phyloP scores from a whole-genome alignment of 2,329 filamentous ascomycete species.

The Alternaria triticimaculans region DNA sequence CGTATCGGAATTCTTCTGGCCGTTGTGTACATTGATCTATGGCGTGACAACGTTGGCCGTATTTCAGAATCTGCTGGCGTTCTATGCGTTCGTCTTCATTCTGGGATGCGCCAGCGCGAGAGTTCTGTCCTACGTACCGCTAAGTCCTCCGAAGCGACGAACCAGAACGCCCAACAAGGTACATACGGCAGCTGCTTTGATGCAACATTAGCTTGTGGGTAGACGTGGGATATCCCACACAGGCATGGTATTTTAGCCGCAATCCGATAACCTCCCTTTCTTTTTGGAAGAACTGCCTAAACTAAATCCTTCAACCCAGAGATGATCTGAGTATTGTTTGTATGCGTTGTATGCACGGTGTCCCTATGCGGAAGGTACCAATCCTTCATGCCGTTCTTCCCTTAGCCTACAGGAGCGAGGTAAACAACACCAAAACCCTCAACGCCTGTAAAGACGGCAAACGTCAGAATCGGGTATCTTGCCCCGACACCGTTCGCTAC shows the following conservation, averaged over 20 bases:
- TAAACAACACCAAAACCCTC: not conserved
- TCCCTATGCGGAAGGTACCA: not conserved
- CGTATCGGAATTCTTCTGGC: constrained; percentile 13
- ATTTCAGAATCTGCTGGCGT: constrained; percentile 9
- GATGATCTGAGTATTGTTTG: not conserved
- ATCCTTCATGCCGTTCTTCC: not conserved
- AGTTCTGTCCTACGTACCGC: not conserved
- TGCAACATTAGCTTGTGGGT: not conserved
- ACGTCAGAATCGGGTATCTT: not conserved
- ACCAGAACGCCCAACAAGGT: not conserved
- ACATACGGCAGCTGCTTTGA: not conserved
- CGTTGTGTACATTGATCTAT: constrained; percentile 12
- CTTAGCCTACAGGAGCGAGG: not conserved
- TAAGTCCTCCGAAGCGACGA: not conserved
- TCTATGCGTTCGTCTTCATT: constrained; percentile 13
- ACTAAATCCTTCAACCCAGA: not conserved
- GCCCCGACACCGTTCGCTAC: not conserved
- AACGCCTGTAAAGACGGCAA: not conserved
- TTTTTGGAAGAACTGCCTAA: not conserved
- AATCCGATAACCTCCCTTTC: not conserved
- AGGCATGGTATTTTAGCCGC: not conserved
- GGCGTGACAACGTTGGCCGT: constrained; percentile 3
- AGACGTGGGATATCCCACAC: not conserved
- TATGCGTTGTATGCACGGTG: not conserved
- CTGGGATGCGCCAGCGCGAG: constrained; percentile 8